phyloP scores from a whole-genome alignment of 768 basidiomycete genomes.

The Boletus sensibilis region DNA sequence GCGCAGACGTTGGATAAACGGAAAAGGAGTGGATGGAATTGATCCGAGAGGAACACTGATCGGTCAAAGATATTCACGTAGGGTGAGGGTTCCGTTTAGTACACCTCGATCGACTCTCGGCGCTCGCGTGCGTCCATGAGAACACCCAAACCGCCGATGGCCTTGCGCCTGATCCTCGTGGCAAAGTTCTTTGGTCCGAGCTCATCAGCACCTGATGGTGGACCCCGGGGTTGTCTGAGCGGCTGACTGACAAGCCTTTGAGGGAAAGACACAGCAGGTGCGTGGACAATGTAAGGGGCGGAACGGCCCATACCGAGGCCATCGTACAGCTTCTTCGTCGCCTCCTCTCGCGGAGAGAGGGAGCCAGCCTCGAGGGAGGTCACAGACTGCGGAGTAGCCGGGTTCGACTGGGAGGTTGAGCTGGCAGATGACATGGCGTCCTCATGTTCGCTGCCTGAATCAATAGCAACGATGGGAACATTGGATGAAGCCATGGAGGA shows the following conservation, averaged over 20 bases:
- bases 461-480: constrained; percentile 53
- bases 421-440: constrained; percentile 58
- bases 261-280: constrained; percentile 31
- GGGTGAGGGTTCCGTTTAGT: constrained; percentile 38
- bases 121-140: constrained; percentile 82
- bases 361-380: constrained; percentile 52
- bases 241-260: constrained; percentile 67
- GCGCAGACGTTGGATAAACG: constrained; percentile 7
- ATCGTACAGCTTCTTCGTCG: constrained; percentile 82
- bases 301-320: constrained; percentile 84
- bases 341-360: constrained; percentile 85
- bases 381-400: constrained; percentile 72
- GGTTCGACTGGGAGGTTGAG: constrained; percentile 65
- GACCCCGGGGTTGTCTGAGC: constrained; percentile 83
- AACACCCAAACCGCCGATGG: constrained; percentile 75
- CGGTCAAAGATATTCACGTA: constrained; percentile 9
- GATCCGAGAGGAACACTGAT: constrained; percentile 12
- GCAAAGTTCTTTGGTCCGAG: constrained; percentile 89
- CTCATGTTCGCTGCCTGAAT: constrained; percentile 53
- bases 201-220: constrained; percentile 83
- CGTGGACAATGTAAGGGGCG: constrained; percentile 35
- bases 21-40: constrained; percentile 23
- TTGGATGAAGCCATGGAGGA: constrained; percentile 45
- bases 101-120: constrained; percentile 71
- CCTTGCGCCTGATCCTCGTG: constrained; percentile 78